Conservation (phyloP, 139 green algal species). For the Closterium sp. region DNA sequence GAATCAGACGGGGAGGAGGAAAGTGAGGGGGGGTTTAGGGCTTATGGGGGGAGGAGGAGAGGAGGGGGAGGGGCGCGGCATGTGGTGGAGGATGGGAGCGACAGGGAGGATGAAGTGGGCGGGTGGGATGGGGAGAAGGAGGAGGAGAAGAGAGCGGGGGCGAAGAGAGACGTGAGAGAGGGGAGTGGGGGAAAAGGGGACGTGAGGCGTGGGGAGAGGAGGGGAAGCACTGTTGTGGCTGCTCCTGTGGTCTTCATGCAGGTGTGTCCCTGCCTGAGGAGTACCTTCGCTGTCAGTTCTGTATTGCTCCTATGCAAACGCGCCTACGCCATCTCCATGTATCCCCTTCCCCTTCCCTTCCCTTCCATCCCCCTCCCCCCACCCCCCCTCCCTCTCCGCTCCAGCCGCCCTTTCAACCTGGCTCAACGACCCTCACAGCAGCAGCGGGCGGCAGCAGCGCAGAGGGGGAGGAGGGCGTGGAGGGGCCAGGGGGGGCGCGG, state of each 20-base stretch:
- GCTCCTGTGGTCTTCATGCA: not conserved
- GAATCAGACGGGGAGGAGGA: not conserved
- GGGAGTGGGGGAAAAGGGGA: not conserved
- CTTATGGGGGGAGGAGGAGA: not conserved
- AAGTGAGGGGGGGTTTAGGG: not conserved
- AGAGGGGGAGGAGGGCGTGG: conserved; percentile 10
- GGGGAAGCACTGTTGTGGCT: not conserved
- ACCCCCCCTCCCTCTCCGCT: too few relatives aligned
- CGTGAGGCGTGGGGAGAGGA: not conserved
- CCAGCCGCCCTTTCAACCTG: not conserved
- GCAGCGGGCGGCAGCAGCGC: conserved; percentile 51
- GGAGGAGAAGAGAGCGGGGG: not conserved
- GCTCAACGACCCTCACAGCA: conserved; percentile 47
- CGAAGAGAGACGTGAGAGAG: not conserved
- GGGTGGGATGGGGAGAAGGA: not conserved
- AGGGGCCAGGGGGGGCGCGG: not conserved
- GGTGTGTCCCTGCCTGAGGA: too few relatives aligned
- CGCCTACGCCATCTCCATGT: too few relatives aligned
- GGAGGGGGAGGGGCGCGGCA: not conserved
- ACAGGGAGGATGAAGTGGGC: not conserved
- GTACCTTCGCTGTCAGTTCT: too few relatives aligned
- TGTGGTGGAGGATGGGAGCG: not conserved
- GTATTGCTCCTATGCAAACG: too few relatives aligned
- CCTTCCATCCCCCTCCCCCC: too few relatives aligned
- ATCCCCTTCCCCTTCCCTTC: too few relatives aligned